A percentile compares a stretch with the other conserved stretches of the same genome.
Conservation (phyloP, 768 basidiomycete species). For the Chalciporus chontae region DNA sequence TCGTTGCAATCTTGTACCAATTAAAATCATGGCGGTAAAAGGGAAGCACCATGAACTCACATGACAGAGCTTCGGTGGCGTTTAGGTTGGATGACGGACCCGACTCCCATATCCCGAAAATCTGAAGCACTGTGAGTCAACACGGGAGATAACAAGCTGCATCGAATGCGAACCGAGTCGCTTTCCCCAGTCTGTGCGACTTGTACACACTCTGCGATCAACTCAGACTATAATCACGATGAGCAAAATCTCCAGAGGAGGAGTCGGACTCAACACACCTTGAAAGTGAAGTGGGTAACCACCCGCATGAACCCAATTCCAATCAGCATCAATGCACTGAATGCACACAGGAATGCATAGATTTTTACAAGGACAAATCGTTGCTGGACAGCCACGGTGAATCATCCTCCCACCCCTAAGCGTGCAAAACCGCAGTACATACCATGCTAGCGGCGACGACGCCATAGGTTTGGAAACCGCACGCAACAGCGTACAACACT, state of each 20-base stretch:
- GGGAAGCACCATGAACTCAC: constrained; percentile 34
- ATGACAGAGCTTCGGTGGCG: constrained; percentile 40
- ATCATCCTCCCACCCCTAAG: neutral
- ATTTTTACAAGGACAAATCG: constrained; percentile 48
- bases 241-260: neutral
- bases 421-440: constrained; percentile 20
- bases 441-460: constrained; percentile 49
- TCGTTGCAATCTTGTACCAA: constrained; percentile 52
- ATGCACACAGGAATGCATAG: constrained; percentile 50
- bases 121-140: constrained; percentile 21
- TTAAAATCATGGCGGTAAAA: constrained; percentile 6
- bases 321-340: constrained; percentile 46
- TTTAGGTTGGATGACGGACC: constrained; percentile 29
- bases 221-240: constrained; percentile 40
- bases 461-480: constrained; percentile 55
- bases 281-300: constrained; percentile 64
- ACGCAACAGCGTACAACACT: constrained; percentile 47
- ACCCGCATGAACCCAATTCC: constrained; percentile 53
- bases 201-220: constrained; percentile 53
- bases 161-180: constrained; percentile 28
- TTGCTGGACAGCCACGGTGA: constrained; percentile 40
- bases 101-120: constrained; percentile 58
- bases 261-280: constrained; percentile 38
- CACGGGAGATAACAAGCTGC: neutral
- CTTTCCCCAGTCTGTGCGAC: constrained; percentile 34